phyloP scores from a whole-genome alignment of 805 yeast genomes.

The Alloascoidea africana region DNA sequence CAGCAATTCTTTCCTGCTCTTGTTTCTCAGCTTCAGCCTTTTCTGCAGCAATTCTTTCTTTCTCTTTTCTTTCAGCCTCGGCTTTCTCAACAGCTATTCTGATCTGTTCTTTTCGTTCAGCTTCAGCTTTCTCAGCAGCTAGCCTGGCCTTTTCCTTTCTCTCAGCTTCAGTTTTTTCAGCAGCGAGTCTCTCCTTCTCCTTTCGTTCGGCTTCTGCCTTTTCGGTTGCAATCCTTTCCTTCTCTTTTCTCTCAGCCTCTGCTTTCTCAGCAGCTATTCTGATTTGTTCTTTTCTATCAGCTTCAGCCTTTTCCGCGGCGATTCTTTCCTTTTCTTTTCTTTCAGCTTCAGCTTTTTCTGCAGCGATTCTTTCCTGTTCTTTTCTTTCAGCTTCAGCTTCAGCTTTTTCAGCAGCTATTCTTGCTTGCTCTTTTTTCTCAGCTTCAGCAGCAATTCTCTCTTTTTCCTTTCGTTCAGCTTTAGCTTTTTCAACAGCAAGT shows the following conservation, averaged over 20 bases:
- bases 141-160: too few species aligned
- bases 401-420: not conserved
- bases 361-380: not conserved
- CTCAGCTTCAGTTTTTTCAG: constrained; percentile 1
- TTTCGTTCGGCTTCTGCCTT: constrained; percentile 1
- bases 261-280: constrained; percentile 1
- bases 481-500: not conserved
- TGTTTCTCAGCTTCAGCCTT: not conserved
- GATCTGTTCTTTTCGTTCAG: not conserved
- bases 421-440: not conserved
- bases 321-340: not conserved
- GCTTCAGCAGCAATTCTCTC: not conserved
- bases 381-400: not conserved
- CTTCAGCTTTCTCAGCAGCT: not conserved
- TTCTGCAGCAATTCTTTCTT: constrained; percentile 1
- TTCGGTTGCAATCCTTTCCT: constrained; percentile 1
- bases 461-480: too few species aligned
- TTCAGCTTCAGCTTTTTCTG: not conserved
- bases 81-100: not conserved
- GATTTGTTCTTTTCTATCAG: not conserved
- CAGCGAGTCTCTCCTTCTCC: not conserved
- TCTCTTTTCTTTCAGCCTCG: not conserved
- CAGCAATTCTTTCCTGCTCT: not conserved
- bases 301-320: not conserved
- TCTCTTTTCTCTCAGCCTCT: constrained; percentile 1